Conservation (phyloP, 2,329 filamentous ascomycete species). For the Stemphylium vesicarium region DNA sequence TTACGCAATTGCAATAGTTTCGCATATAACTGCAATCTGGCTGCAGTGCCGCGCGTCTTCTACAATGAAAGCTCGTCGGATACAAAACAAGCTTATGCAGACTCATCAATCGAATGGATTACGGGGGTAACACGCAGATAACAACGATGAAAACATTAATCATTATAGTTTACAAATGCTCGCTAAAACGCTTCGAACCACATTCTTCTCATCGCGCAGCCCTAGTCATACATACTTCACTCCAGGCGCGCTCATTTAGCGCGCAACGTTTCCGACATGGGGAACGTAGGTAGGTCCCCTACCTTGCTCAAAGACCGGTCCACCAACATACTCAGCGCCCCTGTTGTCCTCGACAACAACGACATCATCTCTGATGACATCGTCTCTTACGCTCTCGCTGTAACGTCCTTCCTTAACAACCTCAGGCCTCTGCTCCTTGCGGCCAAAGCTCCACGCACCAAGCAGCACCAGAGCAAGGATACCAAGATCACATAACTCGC, state of each 20-base stretch:
- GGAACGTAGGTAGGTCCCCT: background rate
- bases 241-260: background rate
- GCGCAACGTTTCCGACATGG: too few species aligned
- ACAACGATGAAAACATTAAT: too few species aligned
- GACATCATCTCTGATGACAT: background rate
- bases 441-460: constrained; percentile 23
- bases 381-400: constrained; percentile 3
- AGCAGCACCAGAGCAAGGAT: constrained; percentile 18
- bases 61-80: too few species aligned
- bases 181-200: too few species aligned
- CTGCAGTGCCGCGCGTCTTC: too few species aligned
- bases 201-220: too few species aligned
- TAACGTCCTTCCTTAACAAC: constrained; percentile 12
- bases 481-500: constrained; percentile 19
- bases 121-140: too few species aligned
- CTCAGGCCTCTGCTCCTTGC: constrained; percentile 6
- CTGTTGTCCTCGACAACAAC: background rate
- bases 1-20: too few species aligned
- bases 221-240: background rate
- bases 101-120: too few species aligned
- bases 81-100: too few species aligned
- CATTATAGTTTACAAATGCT: too few species aligned
- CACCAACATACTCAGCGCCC: background rate
- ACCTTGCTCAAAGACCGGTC: background rate
- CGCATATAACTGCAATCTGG: too few species aligned